Percentiles rank a stretch among this genome's conserved stretches.
Conservation (phyloP, 192 early-diverging fungal species). For the Glomus cerebriforme region DNA sequence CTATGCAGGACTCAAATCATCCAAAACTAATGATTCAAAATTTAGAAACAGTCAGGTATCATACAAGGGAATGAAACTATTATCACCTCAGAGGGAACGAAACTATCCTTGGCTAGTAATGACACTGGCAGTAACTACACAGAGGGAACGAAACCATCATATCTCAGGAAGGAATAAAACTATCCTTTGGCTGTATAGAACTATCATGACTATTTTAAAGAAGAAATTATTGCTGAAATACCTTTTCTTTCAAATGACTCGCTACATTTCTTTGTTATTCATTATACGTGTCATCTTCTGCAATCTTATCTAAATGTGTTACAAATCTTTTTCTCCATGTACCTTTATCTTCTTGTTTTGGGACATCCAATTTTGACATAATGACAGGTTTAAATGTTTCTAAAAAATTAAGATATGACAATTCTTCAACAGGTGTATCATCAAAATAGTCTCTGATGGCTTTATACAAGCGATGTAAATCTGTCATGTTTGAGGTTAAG, state of each 20-base stretch:
- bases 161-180: too few species aligned
- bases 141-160: too few species aligned
- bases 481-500: neutral
- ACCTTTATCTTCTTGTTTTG: constrained; percentile 16
- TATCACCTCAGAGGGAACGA: neutral
- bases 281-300: constrained; percentile 1
- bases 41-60: neutral
- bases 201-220: too few species aligned
- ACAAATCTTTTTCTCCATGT: constrained; percentile 19
- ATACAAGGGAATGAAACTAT: constrained; percentile 1
- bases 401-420: constrained; percentile 16
- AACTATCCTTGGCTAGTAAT: too few species aligned
- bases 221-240: neutral
- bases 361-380: constrained; percentile 11
- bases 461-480: constrained; percentile 9
- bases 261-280: neutral
- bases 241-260: neutral
- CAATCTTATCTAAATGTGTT: constrained; percentile 19
- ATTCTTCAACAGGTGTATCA: constrained; percentile 20
- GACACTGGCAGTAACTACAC: too few species aligned
- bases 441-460: constrained; percentile 13
- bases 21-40: neutral
- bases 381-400: constrained; percentile 6
- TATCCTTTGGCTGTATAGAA: too few species aligned
- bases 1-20: neutral